Evolutionary conservation across 768 basidiomycete genomes (phyloP).

Genomic region (Boletus huronensis): DNA sequence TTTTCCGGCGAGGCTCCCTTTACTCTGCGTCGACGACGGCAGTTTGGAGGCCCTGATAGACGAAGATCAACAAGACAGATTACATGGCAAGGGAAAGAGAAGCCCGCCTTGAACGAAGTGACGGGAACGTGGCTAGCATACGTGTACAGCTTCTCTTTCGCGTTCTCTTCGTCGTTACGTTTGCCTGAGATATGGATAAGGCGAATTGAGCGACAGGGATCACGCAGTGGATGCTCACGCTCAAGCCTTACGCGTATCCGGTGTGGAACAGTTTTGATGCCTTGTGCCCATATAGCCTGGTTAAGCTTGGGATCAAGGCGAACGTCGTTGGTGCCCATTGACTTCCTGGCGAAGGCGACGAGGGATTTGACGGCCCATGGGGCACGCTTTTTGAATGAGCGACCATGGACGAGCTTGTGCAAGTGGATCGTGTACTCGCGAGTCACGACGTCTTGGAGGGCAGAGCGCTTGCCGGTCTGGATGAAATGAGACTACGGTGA

Average conservation of each 20-base stretch:
- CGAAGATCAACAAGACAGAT: constrained; percentile 5
- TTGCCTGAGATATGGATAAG: constrained; percentile 55
- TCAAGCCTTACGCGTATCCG: constrained; percentile 91
- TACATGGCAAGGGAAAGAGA: not conserved
- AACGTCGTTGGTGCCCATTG: constrained; percentile 95
- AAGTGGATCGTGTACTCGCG: constrained; percentile 99
- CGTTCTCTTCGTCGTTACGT: constrained; percentile 98
- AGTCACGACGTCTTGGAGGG: constrained; percentile 96
- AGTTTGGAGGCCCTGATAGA: constrained; percentile 75
- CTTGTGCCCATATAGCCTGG: constrained; percentile 91
- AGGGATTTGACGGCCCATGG: constrained; percentile 96
- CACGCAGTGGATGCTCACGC: constrained; percentile 50
- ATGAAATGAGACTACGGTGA: constrained; percentile 1
- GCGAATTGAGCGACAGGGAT: not conserved
- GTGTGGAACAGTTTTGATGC: constrained; percentile 92
- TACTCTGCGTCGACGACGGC: constrained; percentile 79
- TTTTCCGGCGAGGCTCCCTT: constrained; percentile 14
- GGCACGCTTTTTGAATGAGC: constrained; percentile 96
- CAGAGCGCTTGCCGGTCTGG: constrained; percentile 88
- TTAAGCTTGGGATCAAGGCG: constrained; percentile 95
- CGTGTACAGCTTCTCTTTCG: constrained; percentile 96
- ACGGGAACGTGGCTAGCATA: constrained; percentile 83
- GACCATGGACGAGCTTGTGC: constrained; percentile 90
- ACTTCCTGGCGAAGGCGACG: constrained; percentile 84
- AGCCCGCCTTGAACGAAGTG: constrained; percentile 75